A percentile compares a stretch with the other conserved stretches of the same genome.
Evolutionary conservation across 306 rosid species (phyloP).

Genomic region (Dalbergia oliveri): DNA sequence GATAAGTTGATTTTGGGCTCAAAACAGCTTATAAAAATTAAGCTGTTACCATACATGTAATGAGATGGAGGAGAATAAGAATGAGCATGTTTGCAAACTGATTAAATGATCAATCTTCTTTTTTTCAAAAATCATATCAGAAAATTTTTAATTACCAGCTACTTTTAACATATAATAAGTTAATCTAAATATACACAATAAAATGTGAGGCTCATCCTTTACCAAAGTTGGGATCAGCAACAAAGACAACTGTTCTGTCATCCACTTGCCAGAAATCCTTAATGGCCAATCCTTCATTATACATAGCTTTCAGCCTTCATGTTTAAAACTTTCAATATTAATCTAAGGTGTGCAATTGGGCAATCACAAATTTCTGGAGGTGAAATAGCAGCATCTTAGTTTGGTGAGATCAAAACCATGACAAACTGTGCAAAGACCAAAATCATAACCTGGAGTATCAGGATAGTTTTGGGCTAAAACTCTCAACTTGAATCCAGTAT

Average conservation of each 20-base stretch:
- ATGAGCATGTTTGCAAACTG: too few relatives aligned
- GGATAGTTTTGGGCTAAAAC: conserved; percentile 97
- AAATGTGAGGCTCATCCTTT: conserved; percentile 39
- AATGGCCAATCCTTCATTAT: conserved; percentile 80
- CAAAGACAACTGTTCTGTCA: conserved; percentile 95
- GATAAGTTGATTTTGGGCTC: too few relatives aligned
- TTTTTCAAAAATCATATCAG: not conserved
- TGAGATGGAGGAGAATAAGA: too few relatives aligned
- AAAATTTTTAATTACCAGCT: too few relatives aligned
- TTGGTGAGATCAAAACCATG: not conserved
- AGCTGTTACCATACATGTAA: too few relatives aligned
- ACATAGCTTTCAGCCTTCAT: not conserved
- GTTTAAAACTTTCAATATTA: not conserved
- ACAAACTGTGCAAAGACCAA: conserved; percentile 22
- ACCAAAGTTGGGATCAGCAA: conserved; percentile 99
- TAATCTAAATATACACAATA: not conserved
- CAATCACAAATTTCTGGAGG: not conserved
- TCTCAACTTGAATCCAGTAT: conserved; percentile 88
- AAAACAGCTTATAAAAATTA: too few relatives aligned
- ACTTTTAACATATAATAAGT: not conserved
- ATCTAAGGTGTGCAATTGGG: conserved; percentile 8
- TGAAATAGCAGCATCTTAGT: too few relatives aligned
- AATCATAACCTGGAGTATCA: conserved; percentile 78
- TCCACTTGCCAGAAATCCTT: conserved; percentile 97
- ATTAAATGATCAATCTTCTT: too few relatives aligned